Base-by-base conservation (phyloP, 805 yeast species). In the Blastobotrys parvus region DNA sequence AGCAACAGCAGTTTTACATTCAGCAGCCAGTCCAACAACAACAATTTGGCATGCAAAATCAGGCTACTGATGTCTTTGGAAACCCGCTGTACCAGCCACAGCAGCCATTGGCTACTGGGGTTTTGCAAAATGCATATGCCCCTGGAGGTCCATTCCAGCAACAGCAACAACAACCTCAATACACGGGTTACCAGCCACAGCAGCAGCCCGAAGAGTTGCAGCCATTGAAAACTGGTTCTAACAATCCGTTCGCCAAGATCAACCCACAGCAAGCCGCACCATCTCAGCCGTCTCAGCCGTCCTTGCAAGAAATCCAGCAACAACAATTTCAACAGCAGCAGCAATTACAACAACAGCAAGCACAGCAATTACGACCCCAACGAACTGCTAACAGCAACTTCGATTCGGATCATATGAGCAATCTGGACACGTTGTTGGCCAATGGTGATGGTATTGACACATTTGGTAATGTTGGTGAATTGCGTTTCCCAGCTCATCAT, bases 361-460 rank as follows among this genome's bases (percentile, higher is more conserved):
- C 50, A 41, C 48, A 44, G 40, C 49, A 49, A 35, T 25, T 52
- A 37, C 41, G 48, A 60, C 21, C 46, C 18, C 39, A 45, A 47
- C 44, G 39, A n/a, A 33, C 46, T 13, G 40, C 74, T 21, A 75
- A 74, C 55, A 67, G 64, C 45, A 71, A 77, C 56, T 72, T 76
- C 47, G 77, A 75, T 36, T 69, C 74, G 56, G 54, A 39, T 4
- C 63, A 60, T 64, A 75, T 71, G 69, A 87, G 53, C 48, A 89
- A 84, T 47, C 73, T 90, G 57, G 88, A 88, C 65, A 73, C 75
- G 42, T 69, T 89, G 43, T 68, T 90, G 50, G 86, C 92, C 10
- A 75, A 78, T 35, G 97, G 95, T 22, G 85, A 95, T 0, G 97
- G 95, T 25, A 70, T 87, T 45, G 98, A 89, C 65, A 89, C 97